These are phyloP conservation scores for Cercospora nicotianae DNA, from an alignment of 2,329 filamentous ascomycete genomes.

Conservation along the genomic window DNA sequence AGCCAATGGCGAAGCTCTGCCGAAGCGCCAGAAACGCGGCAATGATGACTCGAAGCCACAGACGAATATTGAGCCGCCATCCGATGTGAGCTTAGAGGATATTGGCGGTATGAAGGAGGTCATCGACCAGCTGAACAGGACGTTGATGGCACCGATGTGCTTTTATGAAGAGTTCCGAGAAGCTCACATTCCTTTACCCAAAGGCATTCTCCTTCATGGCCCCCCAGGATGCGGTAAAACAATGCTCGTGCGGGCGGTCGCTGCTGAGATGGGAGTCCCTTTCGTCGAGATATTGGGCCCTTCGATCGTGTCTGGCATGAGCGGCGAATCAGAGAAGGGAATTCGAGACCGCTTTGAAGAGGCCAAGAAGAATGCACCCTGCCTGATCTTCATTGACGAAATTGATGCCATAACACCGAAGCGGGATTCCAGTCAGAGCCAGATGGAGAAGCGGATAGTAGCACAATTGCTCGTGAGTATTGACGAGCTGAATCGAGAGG, in stretches of 20 bases:
- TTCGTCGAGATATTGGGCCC: conserved; percentile 82
- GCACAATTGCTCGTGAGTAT: conserved; percentile 82
- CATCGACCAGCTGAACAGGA: conserved; percentile 66
- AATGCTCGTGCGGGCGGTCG: conserved; percentile 76
- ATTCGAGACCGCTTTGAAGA: conserved; percentile 84
- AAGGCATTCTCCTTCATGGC: conserved; percentile 76
- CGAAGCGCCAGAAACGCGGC: conserved; percentile 61
- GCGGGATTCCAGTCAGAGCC: conserved; percentile 75
- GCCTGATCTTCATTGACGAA: conserved; percentile 87
- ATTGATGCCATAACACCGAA: conserved; percentile 90
- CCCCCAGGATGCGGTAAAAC: conserved; percentile 87
- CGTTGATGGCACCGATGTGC: conserved; percentile 71
- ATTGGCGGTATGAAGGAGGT: conserved; percentile 75
- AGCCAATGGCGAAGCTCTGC: conserved; percentile 64
- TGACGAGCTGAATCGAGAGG: conserved; percentile 71
- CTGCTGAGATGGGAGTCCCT: conserved; percentile 70
- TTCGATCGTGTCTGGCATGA: conserved; percentile 81
- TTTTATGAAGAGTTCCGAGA: conserved; percentile 65
- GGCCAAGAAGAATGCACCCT: conserved; percentile 80
- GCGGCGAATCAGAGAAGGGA: conserved; percentile 84
- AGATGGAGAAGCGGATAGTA: conserved; percentile 87
- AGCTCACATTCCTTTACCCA: conserved; percentile 67
- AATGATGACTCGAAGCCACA: conserved; percentile 34
- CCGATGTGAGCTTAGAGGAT: conserved; percentile 67
- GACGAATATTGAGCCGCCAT: conserved; percentile 59